These are phyloP conservation scores for Cyclotella cryptica DNA, from an alignment of 108 stramenopile species.

Conservation along the genomic window DNA sequence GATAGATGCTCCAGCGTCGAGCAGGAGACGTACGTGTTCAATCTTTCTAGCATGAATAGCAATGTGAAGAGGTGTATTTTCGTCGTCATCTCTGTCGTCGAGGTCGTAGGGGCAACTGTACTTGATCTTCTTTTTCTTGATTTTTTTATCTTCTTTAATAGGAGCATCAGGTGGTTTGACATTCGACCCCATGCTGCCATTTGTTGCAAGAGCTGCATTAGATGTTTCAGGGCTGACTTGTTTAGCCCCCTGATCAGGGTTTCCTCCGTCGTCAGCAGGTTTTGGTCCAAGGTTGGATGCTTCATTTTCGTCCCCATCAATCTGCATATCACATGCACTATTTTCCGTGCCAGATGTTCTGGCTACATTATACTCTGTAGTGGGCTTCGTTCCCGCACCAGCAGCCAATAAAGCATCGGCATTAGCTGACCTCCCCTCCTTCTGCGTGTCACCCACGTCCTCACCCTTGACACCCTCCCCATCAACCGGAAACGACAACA, in stretches of 20 bases:
- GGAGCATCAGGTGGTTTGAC: not conserved
- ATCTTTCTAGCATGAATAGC: conserved; percentile 85
- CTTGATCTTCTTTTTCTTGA: conserved; percentile 37
- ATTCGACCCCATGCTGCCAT: not conserved
- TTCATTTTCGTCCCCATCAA: conserved; percentile 15
- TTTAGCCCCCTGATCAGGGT: conserved; percentile 10
- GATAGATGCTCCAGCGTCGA: conserved; percentile 76
- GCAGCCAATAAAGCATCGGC: not conserved
- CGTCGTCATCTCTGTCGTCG: conserved; percentile 87
- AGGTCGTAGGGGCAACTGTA: conserved; percentile 84
- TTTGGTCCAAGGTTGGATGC: not conserved
- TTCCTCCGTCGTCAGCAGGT: not conserved
- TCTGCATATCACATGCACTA: conserved; percentile 7
- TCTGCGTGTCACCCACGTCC: not conserved
- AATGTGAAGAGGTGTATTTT: conserved; percentile 90
- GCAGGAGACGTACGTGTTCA: conserved; percentile 78
- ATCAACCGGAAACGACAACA: too few relatives aligned
- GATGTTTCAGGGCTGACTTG: conserved; percentile 37
- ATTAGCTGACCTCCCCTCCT: not conserved
- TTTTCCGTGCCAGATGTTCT: not conserved
- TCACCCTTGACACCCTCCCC: not conserved
- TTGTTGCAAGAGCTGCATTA: conserved; percentile 12
- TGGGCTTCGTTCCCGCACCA: not conserved
- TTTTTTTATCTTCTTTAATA: conserved; percentile 27
- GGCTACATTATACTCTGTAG: conserved; percentile 4